phyloP scores from a whole-genome alignment of 208 protist genomes.

The Leishmania martiniquensis region DNA sequence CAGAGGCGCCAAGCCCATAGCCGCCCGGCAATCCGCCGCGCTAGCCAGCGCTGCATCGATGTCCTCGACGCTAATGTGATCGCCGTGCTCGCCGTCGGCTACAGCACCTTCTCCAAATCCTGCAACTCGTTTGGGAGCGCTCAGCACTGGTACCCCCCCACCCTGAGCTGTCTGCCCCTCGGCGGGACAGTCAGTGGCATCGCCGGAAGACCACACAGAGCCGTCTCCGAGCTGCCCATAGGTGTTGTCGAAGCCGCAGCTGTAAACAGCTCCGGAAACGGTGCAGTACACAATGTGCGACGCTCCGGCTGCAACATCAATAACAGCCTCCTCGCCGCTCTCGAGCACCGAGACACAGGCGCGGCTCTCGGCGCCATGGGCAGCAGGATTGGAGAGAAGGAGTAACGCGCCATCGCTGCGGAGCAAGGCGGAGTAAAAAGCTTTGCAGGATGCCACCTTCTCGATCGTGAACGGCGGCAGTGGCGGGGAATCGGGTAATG shows the following conservation, averaged over 20 bases:
- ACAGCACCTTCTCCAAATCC: slow-evolving; percentile 35
- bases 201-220: slow-evolving; percentile 53
- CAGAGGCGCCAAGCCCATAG: slow-evolving; percentile 12
- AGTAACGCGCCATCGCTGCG: slow-evolving; percentile 29
- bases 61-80: neutral
- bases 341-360: slow-evolving; percentile 34
- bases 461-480: neutral
- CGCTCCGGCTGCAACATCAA: slow-evolving; percentile 76
- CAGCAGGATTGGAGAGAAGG: slow-evolving; percentile 11
- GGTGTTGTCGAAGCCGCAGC: slow-evolving; percentile 74
- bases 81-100: neutral
- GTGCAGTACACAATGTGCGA: slow-evolving; percentile 87
- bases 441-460: slow-evolving; percentile 29
- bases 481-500: neutral
- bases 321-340: slow-evolving; percentile 44
- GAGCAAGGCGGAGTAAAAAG: slow-evolving; percentile 28
- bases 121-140: slow-evolving; percentile 35
- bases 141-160: slow-evolving; percentile 22
- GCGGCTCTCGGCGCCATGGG: slow-evolving; percentile 4
- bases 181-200: neutral
- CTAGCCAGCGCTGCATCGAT: neutral
- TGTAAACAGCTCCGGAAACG: slow-evolving; percentile 67
- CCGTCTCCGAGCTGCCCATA: slow-evolving; percentile 88
- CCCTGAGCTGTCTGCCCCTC: neutral
- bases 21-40: slow-evolving; percentile 4